Conservation (phyloP, 257 asterid species). For the Nyctanthes arbortristis region DNA sequence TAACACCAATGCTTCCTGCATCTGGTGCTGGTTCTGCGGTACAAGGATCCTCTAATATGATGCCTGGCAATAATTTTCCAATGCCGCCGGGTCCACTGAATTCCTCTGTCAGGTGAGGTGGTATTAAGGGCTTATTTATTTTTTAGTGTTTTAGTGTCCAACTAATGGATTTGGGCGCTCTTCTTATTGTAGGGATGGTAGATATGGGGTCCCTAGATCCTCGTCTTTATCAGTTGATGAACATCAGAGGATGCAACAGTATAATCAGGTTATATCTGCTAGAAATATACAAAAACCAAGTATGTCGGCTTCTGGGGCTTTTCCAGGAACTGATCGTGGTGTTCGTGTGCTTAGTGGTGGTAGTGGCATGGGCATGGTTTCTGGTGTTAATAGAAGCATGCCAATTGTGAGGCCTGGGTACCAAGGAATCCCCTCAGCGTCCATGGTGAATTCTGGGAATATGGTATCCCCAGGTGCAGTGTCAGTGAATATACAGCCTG, state of each 20-base stretch:
- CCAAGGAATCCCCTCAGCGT: conserved; percentile 66
- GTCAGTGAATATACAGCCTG: conserved; percentile 66
- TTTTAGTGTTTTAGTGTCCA: neutral
- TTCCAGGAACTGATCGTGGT: conserved; percentile 72
- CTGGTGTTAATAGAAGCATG: conserved; percentile 63
- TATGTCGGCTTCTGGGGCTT: conserved; percentile 62
- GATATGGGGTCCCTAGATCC: conserved; percentile 65
- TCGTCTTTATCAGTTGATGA: conserved; percentile 70
- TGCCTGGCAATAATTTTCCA: conserved; percentile 55
- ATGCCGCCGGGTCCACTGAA: conserved; percentile 61
- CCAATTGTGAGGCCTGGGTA: conserved; percentile 73
- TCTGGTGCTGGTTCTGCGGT: conserved; percentile 55
- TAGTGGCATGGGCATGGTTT: conserved; percentile 56
- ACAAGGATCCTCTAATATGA: conserved; percentile 67
- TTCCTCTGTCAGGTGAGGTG: conserved; percentile 67
- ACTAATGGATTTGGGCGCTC: conserved; percentile 1
- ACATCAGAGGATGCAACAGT: conserved; percentile 80
- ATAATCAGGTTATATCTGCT: conserved; percentile 64
- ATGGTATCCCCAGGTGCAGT: conserved; percentile 64
- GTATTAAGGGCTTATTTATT: conserved; percentile 23
- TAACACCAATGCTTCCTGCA: conserved; percentile 47
- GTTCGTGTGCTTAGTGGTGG: conserved; percentile 66
- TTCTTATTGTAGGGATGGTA: conserved; percentile 57
- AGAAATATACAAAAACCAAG: conserved; percentile 61
- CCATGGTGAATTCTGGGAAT: conserved; percentile 64